Conservation (phyloP, 805 yeast species). For the Yamadazyma takamatsuzukensis region DNA sequence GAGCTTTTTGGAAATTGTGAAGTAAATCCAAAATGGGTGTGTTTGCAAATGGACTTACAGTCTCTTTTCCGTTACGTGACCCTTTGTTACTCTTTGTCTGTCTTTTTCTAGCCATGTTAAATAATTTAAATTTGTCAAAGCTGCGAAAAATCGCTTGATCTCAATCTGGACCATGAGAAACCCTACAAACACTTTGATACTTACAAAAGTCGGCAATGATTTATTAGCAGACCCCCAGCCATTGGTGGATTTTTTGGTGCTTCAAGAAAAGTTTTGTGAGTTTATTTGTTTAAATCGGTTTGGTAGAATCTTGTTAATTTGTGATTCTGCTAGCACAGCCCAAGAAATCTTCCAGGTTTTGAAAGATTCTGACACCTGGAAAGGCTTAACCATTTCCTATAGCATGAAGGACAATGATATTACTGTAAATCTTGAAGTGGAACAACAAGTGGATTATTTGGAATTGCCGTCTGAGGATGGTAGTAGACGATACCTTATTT, state of each 20-base stretch:
- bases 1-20: conserved; percentile 74
- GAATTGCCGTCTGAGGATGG: conserved; percentile 40
- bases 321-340: conserved; percentile 23
- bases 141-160: background rate
- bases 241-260: conserved; percentile 23
- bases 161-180: conserved; percentile 6
- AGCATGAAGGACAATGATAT: conserved; percentile 33
- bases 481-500: conserved; percentile 36
- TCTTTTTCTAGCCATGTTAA: too few relatives aligned
- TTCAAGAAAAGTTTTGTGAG: conserved; percentile 24
- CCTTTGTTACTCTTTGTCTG: background rate
- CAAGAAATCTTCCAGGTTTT: conserved; percentile 17
- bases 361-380: conserved; percentile 13
- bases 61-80: conserved; percentile 2
- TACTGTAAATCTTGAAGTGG: conserved; percentile 8
- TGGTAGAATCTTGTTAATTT: conserved; percentile 31
- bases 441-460: conserved; percentile 23
- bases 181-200: conserved; percentile 34
- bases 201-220: conserved; percentile 23
- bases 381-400: conserved; percentile 19
- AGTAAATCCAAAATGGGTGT: conserved; percentile 77
- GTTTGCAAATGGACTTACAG: conserved; percentile 13
- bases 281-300: conserved; percentile 30
- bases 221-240: conserved; percentile 23
- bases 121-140: too few relatives aligned